These are phyloP conservation scores for Neofusicoccum ribis DNA, from an alignment of 2,329 filamentous ascomycete genomes.

Conservation along the genomic window DNA sequence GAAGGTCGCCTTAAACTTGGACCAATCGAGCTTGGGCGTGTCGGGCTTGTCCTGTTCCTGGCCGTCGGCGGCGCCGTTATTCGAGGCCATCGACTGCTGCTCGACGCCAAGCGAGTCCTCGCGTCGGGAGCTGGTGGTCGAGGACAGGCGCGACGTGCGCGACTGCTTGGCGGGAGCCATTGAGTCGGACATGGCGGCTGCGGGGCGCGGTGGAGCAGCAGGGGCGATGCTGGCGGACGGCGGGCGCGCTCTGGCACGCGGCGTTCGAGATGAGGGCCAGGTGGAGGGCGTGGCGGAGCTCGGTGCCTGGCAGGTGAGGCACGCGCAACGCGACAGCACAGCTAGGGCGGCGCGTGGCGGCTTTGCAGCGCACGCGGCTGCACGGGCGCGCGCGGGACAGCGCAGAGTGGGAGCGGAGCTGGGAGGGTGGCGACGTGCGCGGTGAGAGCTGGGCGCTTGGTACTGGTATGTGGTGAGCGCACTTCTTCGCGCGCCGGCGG, in stretches of 20 bases:
- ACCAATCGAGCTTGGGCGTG: conserved; percentile 11
- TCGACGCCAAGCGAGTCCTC: conserved; percentile 1
- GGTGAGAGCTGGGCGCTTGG: background rate
- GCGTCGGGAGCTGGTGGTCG: background rate
- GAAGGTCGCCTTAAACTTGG: conserved; percentile 11
- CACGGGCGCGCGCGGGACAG: background rate
- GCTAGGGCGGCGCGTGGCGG: background rate
- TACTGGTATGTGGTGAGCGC: background rate
- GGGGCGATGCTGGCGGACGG: background rate
- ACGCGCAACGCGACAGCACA: background rate
- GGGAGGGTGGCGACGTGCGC: background rate
- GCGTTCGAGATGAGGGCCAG: background rate
- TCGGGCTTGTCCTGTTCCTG: background rate
- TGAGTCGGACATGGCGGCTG: conserved; percentile 5
- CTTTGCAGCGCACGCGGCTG: background rate
- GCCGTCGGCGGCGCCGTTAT: background rate
- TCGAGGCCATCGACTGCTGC: background rate
- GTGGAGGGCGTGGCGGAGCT: background rate
- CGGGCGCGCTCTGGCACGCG: background rate
- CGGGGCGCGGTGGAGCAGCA: background rate
- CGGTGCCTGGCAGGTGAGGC: background rate
- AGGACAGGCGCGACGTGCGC: background rate
- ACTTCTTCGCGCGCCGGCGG: background rate
- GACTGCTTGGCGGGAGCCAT: background rate
- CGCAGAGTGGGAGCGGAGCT: background rate